phyloP scores from a whole-genome alignment of 2,329 filamentous ascomycete species.

The Fusarium staphyleae region DNA sequence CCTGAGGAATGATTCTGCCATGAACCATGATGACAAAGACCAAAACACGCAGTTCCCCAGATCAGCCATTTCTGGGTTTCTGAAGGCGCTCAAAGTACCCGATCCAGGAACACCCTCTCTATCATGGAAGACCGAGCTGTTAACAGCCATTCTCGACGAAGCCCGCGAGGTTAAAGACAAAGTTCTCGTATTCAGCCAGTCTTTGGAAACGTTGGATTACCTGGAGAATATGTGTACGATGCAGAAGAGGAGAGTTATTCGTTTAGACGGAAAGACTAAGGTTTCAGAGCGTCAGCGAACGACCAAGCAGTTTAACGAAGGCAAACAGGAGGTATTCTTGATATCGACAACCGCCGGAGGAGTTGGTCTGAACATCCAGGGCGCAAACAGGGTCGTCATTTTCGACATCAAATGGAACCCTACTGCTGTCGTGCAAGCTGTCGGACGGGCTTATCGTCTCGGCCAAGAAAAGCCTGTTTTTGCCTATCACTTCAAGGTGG shows the following conservation, averaged over 20 bases:
- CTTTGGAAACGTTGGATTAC: constrained; percentile 72
- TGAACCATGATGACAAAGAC: constrained; percentile 10
- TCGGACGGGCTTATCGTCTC: constrained; percentile 85
- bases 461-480: constrained; percentile 82
- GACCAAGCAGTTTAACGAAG: constrained; percentile 73
- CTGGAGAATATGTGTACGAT: constrained; percentile 63
- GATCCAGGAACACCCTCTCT: constrained; percentile 56
- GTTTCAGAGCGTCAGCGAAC: no score
- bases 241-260: constrained; percentile 56
- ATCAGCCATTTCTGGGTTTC: constrained; percentile 41
- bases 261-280: constrained; percentile 83
- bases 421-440: constrained; percentile 81
- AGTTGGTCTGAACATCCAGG: constrained; percentile 81
- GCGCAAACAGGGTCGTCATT: constrained; percentile 85
- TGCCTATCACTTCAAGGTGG: constrained; percentile 82
- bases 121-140: constrained; percentile 73
- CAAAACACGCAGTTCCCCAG: constrained; percentile 34
- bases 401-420: constrained; percentile 87
- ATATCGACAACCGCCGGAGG: constrained; percentile 87
- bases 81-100: constrained; percentile 48
- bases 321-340: constrained; percentile 68
- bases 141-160: constrained; percentile 74
- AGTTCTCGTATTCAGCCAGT: constrained; percentile 81
- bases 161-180: constrained; percentile 71
- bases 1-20: not conserved